Base-by-base conservation (phyloP, 805 yeast genomes). In the Komagataella kurtzmanii region DNA sequence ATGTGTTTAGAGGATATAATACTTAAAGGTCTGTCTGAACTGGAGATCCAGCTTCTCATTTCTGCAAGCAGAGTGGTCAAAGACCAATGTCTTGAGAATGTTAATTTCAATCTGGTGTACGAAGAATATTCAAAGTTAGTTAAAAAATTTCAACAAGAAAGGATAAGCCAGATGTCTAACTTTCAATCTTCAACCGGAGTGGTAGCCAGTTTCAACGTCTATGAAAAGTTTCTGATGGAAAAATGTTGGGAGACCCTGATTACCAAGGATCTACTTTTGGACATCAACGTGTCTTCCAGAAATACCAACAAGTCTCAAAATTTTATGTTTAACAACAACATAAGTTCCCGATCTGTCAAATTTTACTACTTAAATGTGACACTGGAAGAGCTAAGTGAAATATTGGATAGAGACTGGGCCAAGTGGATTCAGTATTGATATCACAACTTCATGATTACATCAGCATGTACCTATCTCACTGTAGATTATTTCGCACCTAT, bases 161-260 rank as follows among this genome's bases (percentile, higher is more conserved):
- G 52, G 49, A 45, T 57, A 51, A 51, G 68, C 51, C 58, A 64
- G 6, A 56, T 65, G 19, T 52, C 62, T 0, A 58, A 58, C 17
- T 53, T 63, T 52, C 54, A 57, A 23, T 60, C 66, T 7, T 62
- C 67, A 6, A 61, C 70, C 4, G 67, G 68, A 36, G 59, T 71
- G 36, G 78, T 61, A 8, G 59, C 73, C 14, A 70, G 72, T 8
- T 60, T 72, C 54, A 80, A 83, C 57, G 60, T 77, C 5, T 81
- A 90, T 88, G 68, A 80, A 3, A 71, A 80, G 52, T 75, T 70
- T 40, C 77, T 82, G 24, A 73, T 88, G 55, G 73, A 77, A 48
- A 77, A 77, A 45, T 77, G 86, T 44, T 89, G 97, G 97, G 93
- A 86, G 56, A 68, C 75, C 1, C 62, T 89, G 36, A 77, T 76